Evolutionary conservation across 2,329 filamentous ascomycete species (phyloP).

Genomic region (Dactylonectria macrodidyma): DNA sequence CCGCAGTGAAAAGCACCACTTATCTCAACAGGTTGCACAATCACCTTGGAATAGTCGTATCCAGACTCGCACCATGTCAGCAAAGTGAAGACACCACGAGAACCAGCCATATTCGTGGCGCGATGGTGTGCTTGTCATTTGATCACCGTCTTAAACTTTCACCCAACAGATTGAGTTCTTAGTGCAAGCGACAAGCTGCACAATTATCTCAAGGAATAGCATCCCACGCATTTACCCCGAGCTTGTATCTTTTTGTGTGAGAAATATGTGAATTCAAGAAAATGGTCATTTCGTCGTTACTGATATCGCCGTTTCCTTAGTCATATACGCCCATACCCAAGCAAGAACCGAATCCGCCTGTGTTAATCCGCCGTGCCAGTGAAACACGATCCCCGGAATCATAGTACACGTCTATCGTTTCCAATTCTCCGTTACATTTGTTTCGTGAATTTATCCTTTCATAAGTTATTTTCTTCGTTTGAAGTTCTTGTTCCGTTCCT

Average conservation of each 20-base stretch:
- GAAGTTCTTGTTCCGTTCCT: constrained; percentile 1
- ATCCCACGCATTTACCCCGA: not conserved
- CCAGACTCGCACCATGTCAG: constrained; percentile 2
- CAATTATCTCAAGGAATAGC: no score
- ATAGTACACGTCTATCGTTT: constrained; percentile 21
- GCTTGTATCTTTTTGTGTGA: not conserved
- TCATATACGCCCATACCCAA: constrained; percentile 19
- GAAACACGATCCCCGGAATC: constrained; percentile 10
- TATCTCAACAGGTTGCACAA: not conserved
- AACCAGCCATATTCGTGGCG: not conserved
- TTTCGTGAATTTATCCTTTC: constrained; percentile 22
- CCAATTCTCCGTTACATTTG: constrained; percentile 14
- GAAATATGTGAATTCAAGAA: not conserved
- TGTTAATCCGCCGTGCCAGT: constrained; percentile 6
- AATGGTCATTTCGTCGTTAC: constrained; percentile 26
- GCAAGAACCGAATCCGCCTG: constrained; percentile 6
- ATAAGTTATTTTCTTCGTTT: constrained; percentile 2
- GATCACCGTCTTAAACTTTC: constrained; percentile 9
- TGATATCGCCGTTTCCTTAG: constrained; percentile 25
- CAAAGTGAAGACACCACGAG: constrained; percentile 3
- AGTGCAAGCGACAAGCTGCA: not conserved
- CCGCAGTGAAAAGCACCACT: not conserved
- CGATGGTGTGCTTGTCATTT: constrained; percentile 11
- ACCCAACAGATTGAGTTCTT: not conserved
- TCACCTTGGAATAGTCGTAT: no score